Evolutionary conservation across 2,329 filamentous ascomycete species (phyloP), one percentile per base, ranked within the genome.

Genomic region (Colletotrichum noveboracense): DNA sequence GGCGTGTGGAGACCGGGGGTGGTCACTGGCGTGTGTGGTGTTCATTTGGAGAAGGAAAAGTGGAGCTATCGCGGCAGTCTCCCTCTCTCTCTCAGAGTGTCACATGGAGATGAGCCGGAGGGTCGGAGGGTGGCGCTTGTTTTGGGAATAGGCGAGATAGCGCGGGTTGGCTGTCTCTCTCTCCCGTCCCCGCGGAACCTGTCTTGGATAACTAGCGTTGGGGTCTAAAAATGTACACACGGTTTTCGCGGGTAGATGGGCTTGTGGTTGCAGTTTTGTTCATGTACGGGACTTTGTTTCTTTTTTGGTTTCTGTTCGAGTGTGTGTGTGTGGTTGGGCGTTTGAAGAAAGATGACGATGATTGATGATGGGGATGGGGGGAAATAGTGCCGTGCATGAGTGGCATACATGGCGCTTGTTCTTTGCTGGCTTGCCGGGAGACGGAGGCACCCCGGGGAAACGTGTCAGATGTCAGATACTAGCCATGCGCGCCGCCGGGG

Each of bases 141-240:
- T 56, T 56, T 48, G 26, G 65, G 65, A n/a, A 67, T 66, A 61
- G 58, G 18, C 55, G 58, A 61, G 58, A 32, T 16, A 21, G 28
- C 26, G 58, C 10, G 16, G 28, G 58, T 30, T 30, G 28, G 28
- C 43, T 48, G 18, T 48, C 43, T 48, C 43, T 48, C 38, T 21
- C 43, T 48, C 43, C 43, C 43, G 43, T 48, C 43, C 38, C n/a
- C 38, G 38, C 38, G 38, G 18, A 21, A n/a, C 43, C n/a, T 48
- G 43, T 21, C 62, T 21, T 56, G 48, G 8, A 58, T 36, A 26
- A 55, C 52, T 58, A 24, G 58, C 24, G 60, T 70, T 60, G 71
- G 71, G 68, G 72, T 75, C 72, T 75, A 72, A 75, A 75, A 75
- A 66, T 71, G 72, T 71, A 62, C 66, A 75, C 13, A 28, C n/a